phyloP scores from a whole-genome alignment of 257 asterid genomes.

The Nicotiana knightiana region DNA sequence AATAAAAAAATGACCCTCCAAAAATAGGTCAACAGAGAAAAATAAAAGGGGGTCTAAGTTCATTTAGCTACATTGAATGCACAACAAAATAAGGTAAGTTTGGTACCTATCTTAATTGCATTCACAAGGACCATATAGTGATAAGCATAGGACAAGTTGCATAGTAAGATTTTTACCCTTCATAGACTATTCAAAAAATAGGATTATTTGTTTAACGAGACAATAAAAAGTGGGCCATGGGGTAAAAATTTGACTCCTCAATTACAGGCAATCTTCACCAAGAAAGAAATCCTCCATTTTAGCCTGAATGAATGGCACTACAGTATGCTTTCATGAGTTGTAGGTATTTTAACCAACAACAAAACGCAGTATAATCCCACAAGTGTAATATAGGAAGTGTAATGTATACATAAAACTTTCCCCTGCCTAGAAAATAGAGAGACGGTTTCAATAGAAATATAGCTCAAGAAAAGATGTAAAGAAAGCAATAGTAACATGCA shows the following conservation, averaged over 20 bases:
- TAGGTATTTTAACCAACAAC: too few species aligned
- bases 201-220: conserved; percentile 9
- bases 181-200: background rate
- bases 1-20: background rate
- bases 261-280: conserved; percentile 31
- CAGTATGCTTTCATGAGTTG: background rate
- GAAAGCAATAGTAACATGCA: too few species aligned
- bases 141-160: conserved; percentile 15
- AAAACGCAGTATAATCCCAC: background rate
- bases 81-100: conserved; percentile 23
- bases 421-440: too few species aligned
- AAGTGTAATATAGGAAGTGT: background rate
- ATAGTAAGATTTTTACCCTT: conserved; percentile 6
- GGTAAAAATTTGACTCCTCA: conserved; percentile 14
- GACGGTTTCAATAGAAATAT: too few species aligned
- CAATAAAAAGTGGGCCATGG: conserved; percentile 28
- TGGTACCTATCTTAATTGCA: conserved; percentile 16
- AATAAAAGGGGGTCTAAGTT: background rate
- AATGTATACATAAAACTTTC: too few species aligned
- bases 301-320: conserved; percentile 43
- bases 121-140: conserved; percentile 32
- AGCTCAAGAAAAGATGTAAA: too few species aligned
- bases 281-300: conserved; percentile 22
- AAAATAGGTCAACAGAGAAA: background rate
- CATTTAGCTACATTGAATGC: conserved; percentile 11